phyloP scores from a whole-genome alignment of 2,329 filamentous ascomycete genomes.

The Trichophyton mentagrophytes region DNA sequence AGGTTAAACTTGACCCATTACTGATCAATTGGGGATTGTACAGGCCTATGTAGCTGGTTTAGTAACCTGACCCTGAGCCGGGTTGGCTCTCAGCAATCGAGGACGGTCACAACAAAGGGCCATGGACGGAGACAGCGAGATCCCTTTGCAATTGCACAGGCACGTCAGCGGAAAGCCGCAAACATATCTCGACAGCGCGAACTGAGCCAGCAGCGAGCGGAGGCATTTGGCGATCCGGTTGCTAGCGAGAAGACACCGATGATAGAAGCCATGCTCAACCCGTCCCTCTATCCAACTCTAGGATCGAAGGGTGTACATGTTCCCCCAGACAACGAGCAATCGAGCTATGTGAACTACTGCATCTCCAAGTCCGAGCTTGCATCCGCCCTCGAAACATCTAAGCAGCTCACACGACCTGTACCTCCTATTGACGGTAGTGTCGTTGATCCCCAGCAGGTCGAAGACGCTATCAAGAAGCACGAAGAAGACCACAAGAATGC shows the following conservation, averaged over 20 bases:
- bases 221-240: conserved; percentile 62
- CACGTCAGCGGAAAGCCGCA: conserved; percentile 68
- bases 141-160: conserved; percentile 69
- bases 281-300: conserved; percentile 8
- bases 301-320: neutral
- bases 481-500: conserved; percentile 52
- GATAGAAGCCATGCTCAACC: conserved; percentile 59
- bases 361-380: conserved; percentile 56
- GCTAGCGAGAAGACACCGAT: conserved; percentile 70
- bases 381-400: conserved; percentile 53
- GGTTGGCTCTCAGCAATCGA: conserved; percentile 13
- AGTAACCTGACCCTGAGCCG: conserved; percentile 7
- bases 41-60: conserved; percentile 15
- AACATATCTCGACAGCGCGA: conserved; percentile 64
- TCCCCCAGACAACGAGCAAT: conserved; percentile 9
- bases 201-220: conserved; percentile 52
- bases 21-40: neutral
- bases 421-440: conserved; percentile 19
- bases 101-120: conserved; percentile 3
- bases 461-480: conserved; percentile 34
- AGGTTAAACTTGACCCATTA: neutral
- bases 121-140: conserved; percentile 36
- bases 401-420: conserved; percentile 43
- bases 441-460: conserved; percentile 28
- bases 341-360: conserved; percentile 57